A percentile compares a stretch with the other conserved stretches of the same genome.
Evolutionary conservation across 257 asterid species (phyloP).

Genomic region (Cinchona pubescens): DNA sequence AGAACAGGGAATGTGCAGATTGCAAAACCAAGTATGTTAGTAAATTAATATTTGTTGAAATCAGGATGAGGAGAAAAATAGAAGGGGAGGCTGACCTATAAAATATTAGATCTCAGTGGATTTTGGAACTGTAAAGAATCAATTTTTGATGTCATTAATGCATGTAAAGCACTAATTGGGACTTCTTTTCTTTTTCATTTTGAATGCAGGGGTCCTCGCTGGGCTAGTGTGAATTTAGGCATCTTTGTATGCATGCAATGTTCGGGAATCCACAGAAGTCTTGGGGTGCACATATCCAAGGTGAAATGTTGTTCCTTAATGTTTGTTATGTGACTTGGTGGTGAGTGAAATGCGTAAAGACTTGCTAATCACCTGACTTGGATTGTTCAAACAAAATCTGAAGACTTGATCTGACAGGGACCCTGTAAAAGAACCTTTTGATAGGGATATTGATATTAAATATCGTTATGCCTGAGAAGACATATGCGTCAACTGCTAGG

Average conservation of each 20-base stretch:
- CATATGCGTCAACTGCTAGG: neutral
- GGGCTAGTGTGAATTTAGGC: constrained; percentile 99
- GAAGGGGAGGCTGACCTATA: neutral
- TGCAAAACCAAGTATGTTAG: constrained; percentile 87
- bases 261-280: constrained; percentile 99
- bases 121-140: neutral
- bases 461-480: neutral
- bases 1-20: constrained; percentile 98
- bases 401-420: neutral
- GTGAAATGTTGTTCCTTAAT: constrained; percentile 35
- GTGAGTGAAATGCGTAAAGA: neutral
- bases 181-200: neutral
- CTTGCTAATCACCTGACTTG: neutral
- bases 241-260: constrained; percentile 98
- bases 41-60: constrained; percentile 4
- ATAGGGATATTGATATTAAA: neutral
- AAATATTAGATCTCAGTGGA: constrained; percentile 1
- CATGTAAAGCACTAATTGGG: neutral
- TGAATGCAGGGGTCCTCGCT: constrained; percentile 91
- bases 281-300: constrained; percentile 99
- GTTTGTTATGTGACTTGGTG: neutral
- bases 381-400: neutral
- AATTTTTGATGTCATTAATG: neutral
- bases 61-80: neutral
- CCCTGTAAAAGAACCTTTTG: neutral